Conservation (phyloP, 306 rosid species). For the Mimosa pudica region DNA sequence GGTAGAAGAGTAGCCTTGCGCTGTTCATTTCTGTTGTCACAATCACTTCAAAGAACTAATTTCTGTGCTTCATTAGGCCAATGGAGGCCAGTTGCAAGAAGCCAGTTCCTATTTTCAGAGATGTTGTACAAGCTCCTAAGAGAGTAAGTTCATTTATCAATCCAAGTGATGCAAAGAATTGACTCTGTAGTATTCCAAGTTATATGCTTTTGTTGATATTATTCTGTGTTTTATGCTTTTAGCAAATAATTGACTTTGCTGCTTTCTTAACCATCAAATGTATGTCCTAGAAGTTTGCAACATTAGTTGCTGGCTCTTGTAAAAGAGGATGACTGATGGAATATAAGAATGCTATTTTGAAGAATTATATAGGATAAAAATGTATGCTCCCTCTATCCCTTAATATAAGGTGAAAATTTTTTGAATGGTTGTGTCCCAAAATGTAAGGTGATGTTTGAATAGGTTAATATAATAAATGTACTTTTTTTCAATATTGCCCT, state of each 20-base stretch:
- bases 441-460: too few relatives aligned
- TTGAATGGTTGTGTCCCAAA: too few relatives aligned
- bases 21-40: neutral
- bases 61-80: conserved; percentile 61
- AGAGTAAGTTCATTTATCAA: conserved; percentile 47
- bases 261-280: neutral
- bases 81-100: conserved; percentile 85
- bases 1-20: neutral
- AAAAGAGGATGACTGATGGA: neutral
- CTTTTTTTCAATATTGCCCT: too few relatives aligned
- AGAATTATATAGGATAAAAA: too few relatives aligned
- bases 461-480: too few relatives aligned
- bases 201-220: conserved; percentile 17
- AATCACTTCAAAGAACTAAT: conserved; percentile 21
- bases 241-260: neutral
- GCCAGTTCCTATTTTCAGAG: conserved; percentile 75
- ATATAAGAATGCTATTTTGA: too few relatives aligned
- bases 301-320: conserved; percentile 7
- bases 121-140: conserved; percentile 77
- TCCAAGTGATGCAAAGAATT: neutral
- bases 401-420: too few relatives aligned
- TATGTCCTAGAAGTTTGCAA: neutral
- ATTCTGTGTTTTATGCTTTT: neutral
- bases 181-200: neutral
- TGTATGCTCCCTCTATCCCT: too few relatives aligned